Evolutionary conservation across 1,139 yeast species (phyloP), one percentile per base, ranked within the genome.

Genomic region (Hemisphaericaspora subhashii): DNA sequence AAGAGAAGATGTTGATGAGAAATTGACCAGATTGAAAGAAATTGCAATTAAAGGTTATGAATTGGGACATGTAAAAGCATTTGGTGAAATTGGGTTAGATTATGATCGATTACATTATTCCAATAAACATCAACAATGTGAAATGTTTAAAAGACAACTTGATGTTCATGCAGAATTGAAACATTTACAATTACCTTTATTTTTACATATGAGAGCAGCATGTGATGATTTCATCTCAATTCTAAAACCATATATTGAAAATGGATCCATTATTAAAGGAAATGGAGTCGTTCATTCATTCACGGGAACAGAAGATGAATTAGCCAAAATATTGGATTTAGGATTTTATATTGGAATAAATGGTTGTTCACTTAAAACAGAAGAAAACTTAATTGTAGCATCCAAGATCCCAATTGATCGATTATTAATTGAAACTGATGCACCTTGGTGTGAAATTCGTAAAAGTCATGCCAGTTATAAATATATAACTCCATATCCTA

Each of bases 391-490:
- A 9, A 69, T 71, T 14, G 90, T 83, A 11, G 88, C 84, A 0
- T 65, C 68, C 31, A 54, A 62, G 26, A 74, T 92, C 9, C 98
- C 98, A 0, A 53, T 79, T 8, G 77, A 81, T 9, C 73, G 71
- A 50, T 61, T 92, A 28, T 64, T 92, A 77, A 75, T 92, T 16
- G 99, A 92, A 59, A 90, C 98, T 0, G 98, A 92, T 63, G 90
- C 98, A 1, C 98, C 99, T 1, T 92, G 98, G 98, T 92, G 99
- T 64, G 98, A 90, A 54, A 79, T 92, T 31, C 72, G 95, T 41
- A 86, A 80, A 47, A 74, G 94, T 7, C 96, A 88, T 57, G 89
- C 90, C 3, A 77, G 94, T 13, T 80, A 77, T 59, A 66, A 77
- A 47, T 74, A 65, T 47, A 54, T 86, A 20, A 60, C 78, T 0